Evolutionary conservation across 805 yeast genomes (phyloP).

Genomic region (Nakazawaea ishiwadae): DNA sequence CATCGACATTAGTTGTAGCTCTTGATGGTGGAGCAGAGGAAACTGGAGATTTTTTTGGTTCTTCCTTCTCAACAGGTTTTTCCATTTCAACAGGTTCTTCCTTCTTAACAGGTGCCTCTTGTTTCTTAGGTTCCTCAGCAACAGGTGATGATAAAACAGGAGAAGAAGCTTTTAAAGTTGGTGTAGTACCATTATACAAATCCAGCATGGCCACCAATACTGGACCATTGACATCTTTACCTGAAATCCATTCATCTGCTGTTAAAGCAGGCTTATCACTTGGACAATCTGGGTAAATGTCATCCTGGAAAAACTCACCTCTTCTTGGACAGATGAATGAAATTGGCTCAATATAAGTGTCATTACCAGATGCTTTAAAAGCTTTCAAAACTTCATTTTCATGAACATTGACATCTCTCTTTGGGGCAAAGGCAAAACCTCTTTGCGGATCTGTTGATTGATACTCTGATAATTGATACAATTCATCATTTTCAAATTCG

Average conservation of each 20-base stretch:
- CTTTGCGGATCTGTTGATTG: conserved; percentile 91
- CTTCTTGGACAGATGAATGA: conserved; percentile 93
- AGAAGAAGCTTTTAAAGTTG: conserved; percentile 39
- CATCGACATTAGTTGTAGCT: conserved; percentile 35
- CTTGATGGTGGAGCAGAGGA: conserved; percentile 10
- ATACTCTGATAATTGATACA: conserved; percentile 83
- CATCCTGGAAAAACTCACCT: conserved; percentile 88
- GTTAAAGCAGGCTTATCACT: conserved; percentile 72
- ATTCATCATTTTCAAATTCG: conserved; percentile 81
- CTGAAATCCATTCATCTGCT: conserved; percentile 75
- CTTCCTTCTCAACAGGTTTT: conserved; percentile 1
- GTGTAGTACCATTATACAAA: conserved; percentile 71
- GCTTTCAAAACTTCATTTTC: conserved; percentile 82
- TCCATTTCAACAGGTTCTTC: conserved; percentile 7
- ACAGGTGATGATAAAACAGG: no score
- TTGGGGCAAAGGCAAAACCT: conserved; percentile 90
- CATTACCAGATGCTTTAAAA: conserved; percentile 78
- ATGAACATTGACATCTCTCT: conserved; percentile 67
- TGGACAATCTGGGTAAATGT: conserved; percentile 89
- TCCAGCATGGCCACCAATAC: conserved; percentile 70
- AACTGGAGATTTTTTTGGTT: no score
- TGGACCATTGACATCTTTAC: conserved; percentile 82
- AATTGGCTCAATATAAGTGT: conserved; percentile 80
- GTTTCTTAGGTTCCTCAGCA: conserved; percentile 22
- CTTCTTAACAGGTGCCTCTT: conserved; percentile 13